Conservation (phyloP, 2,329 filamentous ascomycete species). For the Paraconiothyrium brasiliense region DNA sequence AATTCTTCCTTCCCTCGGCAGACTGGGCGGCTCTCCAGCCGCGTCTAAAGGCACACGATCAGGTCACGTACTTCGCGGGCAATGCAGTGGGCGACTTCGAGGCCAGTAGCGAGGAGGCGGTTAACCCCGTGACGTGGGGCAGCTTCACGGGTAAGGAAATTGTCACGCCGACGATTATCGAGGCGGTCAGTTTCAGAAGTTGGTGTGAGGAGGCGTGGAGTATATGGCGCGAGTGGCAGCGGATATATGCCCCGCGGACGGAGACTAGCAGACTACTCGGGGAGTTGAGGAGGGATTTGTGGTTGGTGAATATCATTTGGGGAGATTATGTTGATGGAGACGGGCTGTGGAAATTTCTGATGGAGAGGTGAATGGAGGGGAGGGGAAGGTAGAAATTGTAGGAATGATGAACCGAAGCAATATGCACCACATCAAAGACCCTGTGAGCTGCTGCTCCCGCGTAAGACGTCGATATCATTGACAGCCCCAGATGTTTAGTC, state of each 20-base stretch:
- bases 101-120: constrained; percentile 71
- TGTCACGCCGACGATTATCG: constrained; percentile 94
- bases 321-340: constrained; percentile 78
- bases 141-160: constrained; percentile 97
- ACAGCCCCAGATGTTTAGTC: too few species aligned
- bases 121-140: constrained; percentile 97
- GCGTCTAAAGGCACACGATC: constrained; percentile 71
- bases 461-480: too few species aligned
- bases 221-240: constrained; percentile 93
- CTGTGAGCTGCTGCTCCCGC: too few species aligned
- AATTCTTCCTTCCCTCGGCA: constrained; percentile 83
- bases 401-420: too few species aligned
- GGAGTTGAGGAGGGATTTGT: constrained; percentile 72
- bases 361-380: constrained; percentile 9
- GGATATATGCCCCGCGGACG: constrained; percentile 81
- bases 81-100: constrained; percentile 82
- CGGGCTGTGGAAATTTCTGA: constrained; percentile 75
- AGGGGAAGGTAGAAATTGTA: not conserved
- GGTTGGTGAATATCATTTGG: constrained; percentile 91
- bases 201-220: constrained; percentile 97
- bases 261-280: constrained; percentile 77
- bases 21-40: constrained; percentile 76
- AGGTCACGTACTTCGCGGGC: constrained; percentile 87
- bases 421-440: too few species aligned
- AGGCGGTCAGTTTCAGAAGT: constrained; percentile 90